Evolutionary conservation across 768 basidiomycete genomes (phyloP).

Genomic region (Daedalea quercina): DNA sequence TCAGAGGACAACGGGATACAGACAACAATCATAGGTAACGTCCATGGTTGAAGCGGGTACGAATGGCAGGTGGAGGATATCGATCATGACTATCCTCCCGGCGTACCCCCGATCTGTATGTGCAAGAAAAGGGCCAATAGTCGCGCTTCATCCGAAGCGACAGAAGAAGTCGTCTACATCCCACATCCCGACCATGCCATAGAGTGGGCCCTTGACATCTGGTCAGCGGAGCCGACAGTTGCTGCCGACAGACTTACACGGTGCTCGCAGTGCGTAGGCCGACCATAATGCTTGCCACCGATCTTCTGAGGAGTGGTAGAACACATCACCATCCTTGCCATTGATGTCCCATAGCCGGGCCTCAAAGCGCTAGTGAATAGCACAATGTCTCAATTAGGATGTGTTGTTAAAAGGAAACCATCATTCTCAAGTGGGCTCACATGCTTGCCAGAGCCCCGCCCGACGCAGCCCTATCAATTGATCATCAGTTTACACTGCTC

Average conservation of each 20-base stretch:
- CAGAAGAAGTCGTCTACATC: conserved; percentile 5
- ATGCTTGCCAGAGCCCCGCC: not conserved
- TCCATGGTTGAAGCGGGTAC: too few relatives aligned
- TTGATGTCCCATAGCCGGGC: conserved; percentile 15
- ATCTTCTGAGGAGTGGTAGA: conserved; percentile 10
- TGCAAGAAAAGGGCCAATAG: too few relatives aligned
- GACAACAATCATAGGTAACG: too few relatives aligned
- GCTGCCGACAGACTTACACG: conserved; percentile 3
- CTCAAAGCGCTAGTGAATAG: conserved; percentile 10
- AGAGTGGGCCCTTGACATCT: conserved; percentile 1
- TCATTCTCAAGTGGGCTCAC: not conserved
- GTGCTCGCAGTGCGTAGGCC: conserved; percentile 7
- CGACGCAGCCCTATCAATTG: conserved; percentile 4
- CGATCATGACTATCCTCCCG: too few relatives aligned
- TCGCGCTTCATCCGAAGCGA: not conserved
- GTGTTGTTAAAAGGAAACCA: not conserved
- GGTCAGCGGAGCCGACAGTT: too few relatives aligned
- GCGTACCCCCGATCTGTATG: too few relatives aligned
- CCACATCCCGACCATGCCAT: conserved; percentile 13
- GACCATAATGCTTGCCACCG: not conserved
- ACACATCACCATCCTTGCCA: conserved; percentile 19
- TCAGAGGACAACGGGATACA: too few relatives aligned
- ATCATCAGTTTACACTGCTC: too few relatives aligned
- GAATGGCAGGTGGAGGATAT: too few relatives aligned
- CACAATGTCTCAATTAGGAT: too few relatives aligned